Percentiles rank a stretch among this genome's conserved stretches.
Evolutionary conservation across 179 eudicot species (phyloP).

Genomic region (Silene coronaria): DNA sequence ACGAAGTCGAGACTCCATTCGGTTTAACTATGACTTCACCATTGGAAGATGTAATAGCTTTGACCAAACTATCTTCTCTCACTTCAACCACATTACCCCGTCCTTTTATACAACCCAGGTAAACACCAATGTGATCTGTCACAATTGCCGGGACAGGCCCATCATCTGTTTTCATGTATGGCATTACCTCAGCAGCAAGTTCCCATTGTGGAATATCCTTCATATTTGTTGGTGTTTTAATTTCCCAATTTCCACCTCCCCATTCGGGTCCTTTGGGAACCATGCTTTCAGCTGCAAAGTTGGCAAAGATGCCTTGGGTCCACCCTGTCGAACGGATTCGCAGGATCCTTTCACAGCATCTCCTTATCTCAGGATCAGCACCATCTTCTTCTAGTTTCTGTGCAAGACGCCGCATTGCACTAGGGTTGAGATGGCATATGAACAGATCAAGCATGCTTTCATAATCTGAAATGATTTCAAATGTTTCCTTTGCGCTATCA

Average conservation of each 20-base stretch:
- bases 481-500: constrained; percentile 98
- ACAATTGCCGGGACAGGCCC: constrained; percentile 94
- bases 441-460: constrained; percentile 95
- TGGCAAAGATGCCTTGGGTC: constrained; percentile 99
- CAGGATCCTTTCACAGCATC: constrained; percentile 89
- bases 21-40: constrained; percentile 35
- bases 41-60: constrained; percentile 57
- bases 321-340: constrained; percentile 95
- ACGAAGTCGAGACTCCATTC: constrained; percentile 40
- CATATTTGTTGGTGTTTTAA: constrained; percentile 75
- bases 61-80: constrained; percentile 87
- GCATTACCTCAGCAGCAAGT: constrained; percentile 93
- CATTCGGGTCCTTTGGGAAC: constrained; percentile 98
- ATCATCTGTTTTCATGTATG: constrained; percentile 94
- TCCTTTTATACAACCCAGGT: constrained; percentile 80
- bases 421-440: constrained; percentile 96
- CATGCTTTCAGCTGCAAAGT: constrained; percentile 99
- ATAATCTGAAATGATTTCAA: constrained; percentile 82
- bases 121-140: constrained; percentile 90
- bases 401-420: constrained; percentile 97
- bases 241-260: constrained; percentile 99
- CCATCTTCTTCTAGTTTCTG: constrained; percentile 92
- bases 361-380: constrained; percentile 72
- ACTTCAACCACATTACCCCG: constrained; percentile 93
- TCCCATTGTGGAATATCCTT: constrained; percentile 96